Evolutionary conservation across 331 rosid genomes (phyloP).

Genomic region (Malus hybrid): DNA sequence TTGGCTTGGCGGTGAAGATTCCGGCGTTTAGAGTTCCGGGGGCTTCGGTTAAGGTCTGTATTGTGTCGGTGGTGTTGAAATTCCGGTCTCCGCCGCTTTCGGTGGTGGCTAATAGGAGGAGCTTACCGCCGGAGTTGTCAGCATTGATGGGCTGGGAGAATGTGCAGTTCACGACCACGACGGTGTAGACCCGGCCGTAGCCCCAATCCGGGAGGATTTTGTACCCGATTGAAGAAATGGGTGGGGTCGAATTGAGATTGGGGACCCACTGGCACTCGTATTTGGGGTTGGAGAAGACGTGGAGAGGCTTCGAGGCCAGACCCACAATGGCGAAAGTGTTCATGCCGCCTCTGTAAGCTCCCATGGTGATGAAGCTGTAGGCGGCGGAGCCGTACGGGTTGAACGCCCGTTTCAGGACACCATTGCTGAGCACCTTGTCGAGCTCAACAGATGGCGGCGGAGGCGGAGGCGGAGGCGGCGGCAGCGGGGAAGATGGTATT

Average conservation of each 20-base stretch:
- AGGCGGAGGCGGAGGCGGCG: neutral
- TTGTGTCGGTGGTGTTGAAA: slow-evolving; percentile 57
- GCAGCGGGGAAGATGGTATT: neutral
- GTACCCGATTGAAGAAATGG: slow-evolving; percentile 36
- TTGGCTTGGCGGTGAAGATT: slow-evolving; percentile 47
- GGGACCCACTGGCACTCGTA: slow-evolving; percentile 68
- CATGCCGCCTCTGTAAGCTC: slow-evolving; percentile 78
- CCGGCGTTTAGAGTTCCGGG: slow-evolving; percentile 32
- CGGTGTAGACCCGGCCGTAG: slow-evolving; percentile 87
- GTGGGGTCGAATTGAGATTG: slow-evolving; percentile 1
- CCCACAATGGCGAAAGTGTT: slow-evolving; percentile 74
- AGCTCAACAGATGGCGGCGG: neutral
- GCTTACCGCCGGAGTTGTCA: slow-evolving; percentile 71
- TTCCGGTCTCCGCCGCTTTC: slow-evolving; percentile 66
- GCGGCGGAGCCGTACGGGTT: slow-evolving; percentile 70
- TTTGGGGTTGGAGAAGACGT: slow-evolving; percentile 51
- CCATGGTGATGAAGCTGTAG: slow-evolving; percentile 73
- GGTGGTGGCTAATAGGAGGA: slow-evolving; percentile 59
- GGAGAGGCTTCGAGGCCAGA: slow-evolving; percentile 82
- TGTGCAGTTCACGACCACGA: slow-evolving; percentile 78
- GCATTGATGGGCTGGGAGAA: slow-evolving; percentile 47
- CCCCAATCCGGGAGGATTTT: slow-evolving; percentile 97
- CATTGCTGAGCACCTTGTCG: slow-evolving; percentile 29
- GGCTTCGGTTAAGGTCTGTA: slow-evolving; percentile 39
- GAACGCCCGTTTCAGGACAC: slow-evolving; percentile 54